Conservation (phyloP, 176 grass and related monocot species). For the Carex kokanica region DNA sequence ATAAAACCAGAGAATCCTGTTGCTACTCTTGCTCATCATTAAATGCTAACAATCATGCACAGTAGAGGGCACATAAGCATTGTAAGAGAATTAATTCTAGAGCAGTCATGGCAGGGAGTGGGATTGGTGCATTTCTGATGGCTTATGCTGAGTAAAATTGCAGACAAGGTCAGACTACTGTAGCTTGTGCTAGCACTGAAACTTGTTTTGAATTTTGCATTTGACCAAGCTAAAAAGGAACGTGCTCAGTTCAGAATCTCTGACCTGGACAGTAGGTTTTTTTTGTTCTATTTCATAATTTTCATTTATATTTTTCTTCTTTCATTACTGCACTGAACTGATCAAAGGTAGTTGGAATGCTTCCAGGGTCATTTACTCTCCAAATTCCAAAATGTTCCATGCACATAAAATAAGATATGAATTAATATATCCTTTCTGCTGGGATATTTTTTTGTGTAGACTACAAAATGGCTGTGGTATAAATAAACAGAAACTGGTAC, state of each 20-base stretch:
- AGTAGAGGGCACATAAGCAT: slow-evolving; percentile 16
- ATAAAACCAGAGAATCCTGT: slow-evolving; percentile 30
- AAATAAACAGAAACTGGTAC: background rate
- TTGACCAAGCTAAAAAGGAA: background rate
- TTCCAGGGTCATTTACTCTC: background rate
- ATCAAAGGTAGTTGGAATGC: slow-evolving; percentile 15
- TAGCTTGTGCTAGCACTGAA: slow-evolving; percentile 18
- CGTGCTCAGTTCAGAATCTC: background rate
- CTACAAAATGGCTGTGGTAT: slow-evolving; percentile 1
- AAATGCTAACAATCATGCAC: slow-evolving; percentile 24
- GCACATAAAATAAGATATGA: background rate
- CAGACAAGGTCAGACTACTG: slow-evolving; percentile 29
- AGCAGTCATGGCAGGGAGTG: slow-evolving; percentile 24
- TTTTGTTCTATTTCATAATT: background rate
- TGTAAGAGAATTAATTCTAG: slow-evolving; percentile 20
- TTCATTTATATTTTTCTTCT: background rate
- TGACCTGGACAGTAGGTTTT: background rate
- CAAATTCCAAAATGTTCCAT: slow-evolving; percentile 13
- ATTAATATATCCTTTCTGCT: slow-evolving; percentile 10
- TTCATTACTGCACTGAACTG: background rate
- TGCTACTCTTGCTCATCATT: slow-evolving; percentile 18
- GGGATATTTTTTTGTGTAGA: background rate
- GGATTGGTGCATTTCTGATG: slow-evolving; percentile 27
- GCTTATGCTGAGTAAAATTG: slow-evolving; percentile 22
- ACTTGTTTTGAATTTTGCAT: slow-evolving; percentile 17